These are phyloP conservation scores for Beauveria medogensis DNA, from an alignment of 2,329 filamentous ascomycete genomes.

Conservation along the genomic window DNA sequence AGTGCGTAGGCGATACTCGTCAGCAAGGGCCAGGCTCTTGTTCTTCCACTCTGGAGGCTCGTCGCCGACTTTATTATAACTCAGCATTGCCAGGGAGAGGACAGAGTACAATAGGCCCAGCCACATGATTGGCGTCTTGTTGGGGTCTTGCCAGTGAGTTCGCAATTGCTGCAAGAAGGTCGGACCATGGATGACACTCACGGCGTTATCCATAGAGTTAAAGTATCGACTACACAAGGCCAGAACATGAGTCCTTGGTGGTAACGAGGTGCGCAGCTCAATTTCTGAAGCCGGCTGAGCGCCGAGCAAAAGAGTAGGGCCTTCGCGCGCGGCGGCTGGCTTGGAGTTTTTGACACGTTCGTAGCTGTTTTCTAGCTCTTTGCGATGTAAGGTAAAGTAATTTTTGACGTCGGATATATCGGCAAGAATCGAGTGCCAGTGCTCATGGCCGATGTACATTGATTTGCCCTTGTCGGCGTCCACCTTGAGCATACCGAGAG, in stretches of 20 bases:
- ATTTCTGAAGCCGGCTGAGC: slow-evolving; percentile 61
- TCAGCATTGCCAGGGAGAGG: slow-evolving; percentile 69
- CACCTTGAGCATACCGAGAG: slow-evolving; percentile 75
- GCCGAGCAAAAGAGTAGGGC: slow-evolving; percentile 73
- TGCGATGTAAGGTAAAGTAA: slow-evolving; percentile 79
- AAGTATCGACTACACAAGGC: slow-evolving; percentile 84
- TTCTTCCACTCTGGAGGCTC: slow-evolving; percentile 72
- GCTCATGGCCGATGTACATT: slow-evolving; percentile 73
- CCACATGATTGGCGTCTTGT: slow-evolving; percentile 69
- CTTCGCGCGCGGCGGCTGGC: slow-evolving; percentile 49
- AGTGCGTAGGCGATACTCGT: slow-evolving; percentile 61
- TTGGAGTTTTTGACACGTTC: slow-evolving; percentile 66
- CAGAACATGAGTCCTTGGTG: slow-evolving; percentile 74
- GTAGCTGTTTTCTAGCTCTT: slow-evolving; percentile 77
- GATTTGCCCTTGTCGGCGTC: slow-evolving; percentile 69
- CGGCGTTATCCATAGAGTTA: slow-evolving; percentile 66
- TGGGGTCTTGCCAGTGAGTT: slow-evolving; percentile 61
- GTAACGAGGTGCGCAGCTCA: slow-evolving; percentile 73
- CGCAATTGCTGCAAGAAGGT: slow-evolving; percentile 71
- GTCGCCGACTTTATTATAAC: slow-evolving; percentile 70
- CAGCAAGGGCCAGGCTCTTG: slow-evolving; percentile 50
- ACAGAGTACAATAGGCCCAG: slow-evolving; percentile 69
- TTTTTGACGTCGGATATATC: slow-evolving; percentile 91
- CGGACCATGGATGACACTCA: slow-evolving; percentile 71
- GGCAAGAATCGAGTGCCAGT: slow-evolving; percentile 72